Base-by-base conservation (phyloP, 2,329 filamentous ascomycete genomes). In the Graphilbum sp. region DNA sequence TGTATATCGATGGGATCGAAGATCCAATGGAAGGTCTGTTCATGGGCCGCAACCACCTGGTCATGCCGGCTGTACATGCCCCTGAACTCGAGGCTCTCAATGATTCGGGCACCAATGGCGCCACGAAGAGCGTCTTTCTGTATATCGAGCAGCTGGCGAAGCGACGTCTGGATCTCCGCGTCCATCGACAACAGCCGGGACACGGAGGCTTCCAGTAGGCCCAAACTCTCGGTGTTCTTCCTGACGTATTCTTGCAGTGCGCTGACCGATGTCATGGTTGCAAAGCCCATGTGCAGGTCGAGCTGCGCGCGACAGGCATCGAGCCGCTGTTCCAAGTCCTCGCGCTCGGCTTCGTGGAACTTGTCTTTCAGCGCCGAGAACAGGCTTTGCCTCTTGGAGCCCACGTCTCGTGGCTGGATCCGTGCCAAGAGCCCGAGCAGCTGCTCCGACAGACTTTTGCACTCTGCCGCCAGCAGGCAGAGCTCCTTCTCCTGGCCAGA, bases 11-110 rank as follows among this genome's bases (percentile, higher is more conserved):
- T 11, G 16, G 8, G n/a, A 18, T 19, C 31, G n/a, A 43, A 41
- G 10, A 46, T 40, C 45, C 45, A 46, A 4, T 19, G 18, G 19
- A 45, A 44, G 2, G 45, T 47, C 4, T 40, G 19, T 2, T 16
- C 16, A 23, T 45, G 41, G 2, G 43, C 40, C 12, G 41, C 34
- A 5, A 42, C 31, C 3, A 47, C 37, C 16, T 13, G n/a, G 7
- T 40, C 37, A 20, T 42, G 43, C 5, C 44, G 38, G 8, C 31
- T 18, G 12, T 41, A 4, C 39, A 47, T 47, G n/a, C 24, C 39
- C 1, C 39, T 19, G 30, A 44, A 47, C 3, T 18, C 17, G 2
- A 47, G 18, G 10, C 32, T n/a, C 11, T 19, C 16, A 21, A 47
- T 29, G 17, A 47, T 36, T 2, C 29, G 29, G 20, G 21, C 3